Evolutionary conservation across 2,329 filamentous ascomycete genomes (phyloP), one percentile per base, ranked within the genome.

Genomic region (Pseudocercospora musae): DNA sequence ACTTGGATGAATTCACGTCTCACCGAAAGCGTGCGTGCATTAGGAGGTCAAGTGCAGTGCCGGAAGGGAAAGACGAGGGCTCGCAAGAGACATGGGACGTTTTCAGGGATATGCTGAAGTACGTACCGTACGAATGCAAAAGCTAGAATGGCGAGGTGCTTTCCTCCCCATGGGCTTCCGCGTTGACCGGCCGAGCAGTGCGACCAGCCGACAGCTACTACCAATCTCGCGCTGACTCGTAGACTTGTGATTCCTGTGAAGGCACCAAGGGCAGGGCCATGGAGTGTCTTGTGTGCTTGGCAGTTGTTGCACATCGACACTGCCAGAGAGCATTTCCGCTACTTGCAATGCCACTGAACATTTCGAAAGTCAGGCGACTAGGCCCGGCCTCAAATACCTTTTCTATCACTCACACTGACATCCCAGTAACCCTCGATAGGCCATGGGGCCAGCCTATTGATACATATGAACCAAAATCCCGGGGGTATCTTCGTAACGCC

Each of bases 401-500:
- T 23, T 50, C 20, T 27, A 50, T 25, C 15, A 23, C 48, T 52
- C 25, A 52, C 48, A 52, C n/a, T 31, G 48, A 25, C 23, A 40
- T 40, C 15, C 37, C 15, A 4, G 18, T 40, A 13, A n/a, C n/a
- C n/a, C 37, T 40, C n/a, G 37, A 13, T 40, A 40, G 15, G n/a
- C 13, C 37, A 40, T 2, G 37, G 37, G 13, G 4, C 13, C 29
- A 33, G 33, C 52, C 52, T 54, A 40, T 18, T 54, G 29, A 25
- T 40, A 54, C 52, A 54, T 31, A 54, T n/a, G 25, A 56, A 29
- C 15, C 53, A 42, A 56, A 27, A 18, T 23, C 33, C 11, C 29
- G 55, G 55, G 33, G 46, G 44, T 57, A 37, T 56, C 53, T 37
- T 57, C 52, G n/a, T 48, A 57, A 57, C 55, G 55, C 55, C 55